Evolutionary conservation across 2,329 filamentous ascomycete genomes (phyloP).

Genomic region (Arachnopeziza araneosa): DNA sequence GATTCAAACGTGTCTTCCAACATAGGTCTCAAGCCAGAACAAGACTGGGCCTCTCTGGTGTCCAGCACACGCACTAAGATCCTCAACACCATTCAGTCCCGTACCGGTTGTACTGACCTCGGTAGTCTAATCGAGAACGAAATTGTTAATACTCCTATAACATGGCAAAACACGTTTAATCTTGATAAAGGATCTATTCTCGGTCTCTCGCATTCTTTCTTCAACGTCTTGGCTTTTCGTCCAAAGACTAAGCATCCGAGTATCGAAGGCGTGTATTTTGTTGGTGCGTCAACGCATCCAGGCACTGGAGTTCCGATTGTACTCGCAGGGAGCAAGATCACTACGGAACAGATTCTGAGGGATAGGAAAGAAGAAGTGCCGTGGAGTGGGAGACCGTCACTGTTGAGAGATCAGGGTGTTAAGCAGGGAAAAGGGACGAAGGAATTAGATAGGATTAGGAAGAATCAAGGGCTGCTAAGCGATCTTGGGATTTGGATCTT

Average conservation of each 20-base stretch:
- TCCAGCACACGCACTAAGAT: conserved; percentile 53
- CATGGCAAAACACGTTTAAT: conserved; percentile 65
- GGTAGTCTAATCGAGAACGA: conserved; percentile 41
- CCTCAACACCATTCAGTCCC: conserved; percentile 52
- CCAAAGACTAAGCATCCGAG: conserved; percentile 43
- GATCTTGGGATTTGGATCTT: no score
- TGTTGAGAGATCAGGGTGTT: conserved; percentile 15
- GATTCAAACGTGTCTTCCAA: conserved; percentile 7
- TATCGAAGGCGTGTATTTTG: conserved; percentile 58
- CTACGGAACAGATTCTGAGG: conserved; percentile 45
- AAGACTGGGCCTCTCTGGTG: conserved; percentile 59
- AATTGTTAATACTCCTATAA: conserved; percentile 57
- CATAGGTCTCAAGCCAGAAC: conserved; percentile 32
- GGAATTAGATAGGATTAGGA: conserved; percentile 20
- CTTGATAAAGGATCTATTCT: conserved; percentile 71
- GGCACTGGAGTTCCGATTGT: conserved; percentile 73
- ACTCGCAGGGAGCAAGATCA: conserved; percentile 62
- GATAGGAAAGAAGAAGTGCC: conserved; percentile 17
- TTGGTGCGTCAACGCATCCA: conserved; percentile 69
- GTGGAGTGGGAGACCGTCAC: conserved; percentile 13
- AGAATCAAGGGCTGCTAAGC: no score
- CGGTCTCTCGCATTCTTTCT: conserved; percentile 66
- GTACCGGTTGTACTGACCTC: conserved; percentile 51
- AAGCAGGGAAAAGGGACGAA: conserved; percentile 18
- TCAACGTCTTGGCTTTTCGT: conserved; percentile 64